Conservation (phyloP, 2,329 filamentous ascomycete species). For the Rhynchosporium agropyri region DNA sequence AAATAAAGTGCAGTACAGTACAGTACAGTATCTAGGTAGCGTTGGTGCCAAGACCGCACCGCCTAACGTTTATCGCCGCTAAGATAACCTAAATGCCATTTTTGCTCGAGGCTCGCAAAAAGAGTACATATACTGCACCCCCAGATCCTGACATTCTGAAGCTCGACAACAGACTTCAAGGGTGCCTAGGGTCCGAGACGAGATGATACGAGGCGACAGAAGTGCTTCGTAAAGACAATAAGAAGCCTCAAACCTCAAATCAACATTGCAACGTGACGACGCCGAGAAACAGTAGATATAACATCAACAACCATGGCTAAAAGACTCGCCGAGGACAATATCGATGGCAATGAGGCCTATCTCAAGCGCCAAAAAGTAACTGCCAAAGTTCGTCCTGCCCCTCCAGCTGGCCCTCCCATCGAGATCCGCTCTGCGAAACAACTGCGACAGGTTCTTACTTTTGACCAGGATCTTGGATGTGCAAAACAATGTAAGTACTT, state of each 20-base stretch:
- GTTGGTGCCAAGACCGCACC: too few relatives aligned
- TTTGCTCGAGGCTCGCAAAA: too few relatives aligned
- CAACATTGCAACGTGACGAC: background rate
- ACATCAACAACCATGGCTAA: constrained; percentile 37
- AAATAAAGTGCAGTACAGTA: too few relatives aligned
- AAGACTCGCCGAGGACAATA: constrained; percentile 35
- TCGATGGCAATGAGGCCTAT: constrained; percentile 41
- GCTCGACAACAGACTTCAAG: too few relatives aligned
- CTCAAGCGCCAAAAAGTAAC: constrained; percentile 43
- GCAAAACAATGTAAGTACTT: constrained; percentile 62
- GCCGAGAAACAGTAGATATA: background rate
- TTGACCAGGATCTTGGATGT: constrained; percentile 69
- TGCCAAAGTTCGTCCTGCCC: constrained; percentile 51
- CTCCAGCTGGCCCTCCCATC: constrained; percentile 49
- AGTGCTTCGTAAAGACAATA: background rate
- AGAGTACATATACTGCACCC: too few relatives aligned
- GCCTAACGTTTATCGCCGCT: too few relatives aligned
- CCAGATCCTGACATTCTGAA: too few relatives aligned
- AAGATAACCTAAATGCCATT: too few relatives aligned
- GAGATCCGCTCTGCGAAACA: constrained; percentile 66
- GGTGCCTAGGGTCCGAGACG: too few relatives aligned
- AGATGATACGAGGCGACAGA: background rate
- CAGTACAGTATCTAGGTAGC: too few relatives aligned
- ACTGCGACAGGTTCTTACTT: constrained; percentile 67
- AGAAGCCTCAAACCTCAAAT: background rate